Evolutionary conservation across 1,139 yeast species (phyloP), one percentile per base, ranked within the genome.

Genomic region (Yamadazyma jaroonii): DNA sequence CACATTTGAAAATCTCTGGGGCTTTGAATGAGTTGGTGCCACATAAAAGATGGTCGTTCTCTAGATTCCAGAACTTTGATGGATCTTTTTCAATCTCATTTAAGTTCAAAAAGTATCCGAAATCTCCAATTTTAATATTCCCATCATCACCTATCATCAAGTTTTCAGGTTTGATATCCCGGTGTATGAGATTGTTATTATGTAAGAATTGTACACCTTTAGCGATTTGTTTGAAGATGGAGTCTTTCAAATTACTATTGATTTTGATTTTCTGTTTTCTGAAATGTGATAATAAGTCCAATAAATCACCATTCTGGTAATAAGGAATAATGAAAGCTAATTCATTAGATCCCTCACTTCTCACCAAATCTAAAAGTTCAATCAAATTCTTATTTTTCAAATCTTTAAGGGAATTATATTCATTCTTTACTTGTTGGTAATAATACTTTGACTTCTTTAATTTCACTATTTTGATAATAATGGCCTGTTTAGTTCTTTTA

Each of bases 81-180:
- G 34, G 31, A 28, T 40, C 39, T 6, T 41, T 39, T 9, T 44
- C 50, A 4, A 42, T 22, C 6, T 47, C 38, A 17, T 50, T 43
- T 13, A 72, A 45, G 42, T 68, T 60, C 11, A 76, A 40, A 22
- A 75, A 67, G 53, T 71, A 76, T 1, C 81, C 81, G 49, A 77
- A 77, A 51, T 77, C 83, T 15, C 71, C 61, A 29, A 75, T 61
- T 39, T 72, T 71, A 12, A 77, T 55, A 2, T 56, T 53, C 0
- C 83, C 83, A 9, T 57, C 49, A 6, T 52, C 53, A 46, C 70
- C 79, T 29, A 77, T 64, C 25, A 77, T 50, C 26, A 72, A 62
- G 48, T 77, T 77, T 46, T 77, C 82, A 1, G 81, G 81, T 48
- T 77, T 77, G 33, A 77, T 55, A 47, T 77, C 83, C 11, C 81